phyloP scores from a whole-genome alignment of 2,329 filamentous ascomycete species.

The Didymella glomerata region DNA sequence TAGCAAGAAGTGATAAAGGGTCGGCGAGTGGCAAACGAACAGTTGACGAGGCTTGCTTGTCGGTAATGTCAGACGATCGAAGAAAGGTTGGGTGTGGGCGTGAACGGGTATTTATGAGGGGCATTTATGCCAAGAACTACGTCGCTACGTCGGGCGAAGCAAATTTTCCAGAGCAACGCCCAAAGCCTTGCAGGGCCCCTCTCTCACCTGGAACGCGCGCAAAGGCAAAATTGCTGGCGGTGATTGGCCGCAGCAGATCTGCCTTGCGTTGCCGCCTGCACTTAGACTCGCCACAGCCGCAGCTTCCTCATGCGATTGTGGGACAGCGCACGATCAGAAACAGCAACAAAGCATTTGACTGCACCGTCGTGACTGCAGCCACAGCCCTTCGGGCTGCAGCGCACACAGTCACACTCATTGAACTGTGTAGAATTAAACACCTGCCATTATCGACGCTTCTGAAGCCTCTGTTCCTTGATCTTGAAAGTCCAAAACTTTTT shows the following conservation, averaged over 20 bases:
- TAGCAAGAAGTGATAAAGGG: neutral
- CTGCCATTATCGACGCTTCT: neutral
- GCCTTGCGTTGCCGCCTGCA: slow-evolving; percentile 29
- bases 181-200: slow-evolving; percentile 23
- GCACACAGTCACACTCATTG: neutral
- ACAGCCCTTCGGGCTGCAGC: neutral
- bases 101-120: slow-evolving; percentile 1
- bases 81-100: neutral
- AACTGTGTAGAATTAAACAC: neutral
- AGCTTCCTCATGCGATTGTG: slow-evolving; percentile 33
- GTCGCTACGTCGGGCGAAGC: slow-evolving; percentile 1
- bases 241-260: slow-evolving; percentile 27
- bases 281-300: slow-evolving; percentile 32
- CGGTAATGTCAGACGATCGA: neutral
- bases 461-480: neutral
- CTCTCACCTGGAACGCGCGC: slow-evolving; percentile 15
- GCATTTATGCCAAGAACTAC: slow-evolving; percentile 1
- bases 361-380: neutral
- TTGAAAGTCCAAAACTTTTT: slow-evolving; percentile 4
- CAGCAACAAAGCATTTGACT: slow-evolving; percentile 9
- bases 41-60: neutral
- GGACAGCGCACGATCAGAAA: slow-evolving; percentile 2
- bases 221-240: slow-evolving; percentile 5
- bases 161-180: slow-evolving; percentile 16
- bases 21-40: neutral